Base-by-base conservation (phyloP, 2,329 filamentous ascomycete species). In the Penicillium paneum region DNA sequence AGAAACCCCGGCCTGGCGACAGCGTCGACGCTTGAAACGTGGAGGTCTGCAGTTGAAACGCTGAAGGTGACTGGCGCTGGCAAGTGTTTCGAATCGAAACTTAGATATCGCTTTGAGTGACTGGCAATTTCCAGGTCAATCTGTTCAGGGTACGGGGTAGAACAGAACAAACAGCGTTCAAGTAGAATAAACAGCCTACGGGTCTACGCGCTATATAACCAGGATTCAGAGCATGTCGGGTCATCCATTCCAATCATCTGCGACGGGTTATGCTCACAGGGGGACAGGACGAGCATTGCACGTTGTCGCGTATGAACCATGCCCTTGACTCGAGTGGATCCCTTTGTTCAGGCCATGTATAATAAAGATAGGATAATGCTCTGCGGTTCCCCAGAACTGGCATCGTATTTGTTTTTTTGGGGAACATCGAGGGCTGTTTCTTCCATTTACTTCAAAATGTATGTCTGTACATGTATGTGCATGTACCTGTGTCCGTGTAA, bases 171-270 rank as follows among this genome's bases (percentile, higher is more conserved):
- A 29, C 19, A 39, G 36, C 38, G 4, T 39, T n/a, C 24, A 4
- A 28, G 4, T 13, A 26, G 21, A 43, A 17, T 29, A 13, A 17
- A 29, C 26, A 29, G n/a, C 13, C 15, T n/a, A 19, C 32, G 54
- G 55, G 41, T 59, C 57, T 63, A 62, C 57, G 46, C 42, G 47
- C 62, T 64, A 64, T 64, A 64, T 64, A 63, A 43, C 36, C 32
- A 26, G 21, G 26, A 19, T 40, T 21, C 35, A 34, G 54, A 59
- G 57, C 46, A 54, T 57, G 54, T 12, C 41, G 44, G 51, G 57
- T 57, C 52, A 39, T 56, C 36, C 62, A 63, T 63, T 64, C 62
- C 57, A 47, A 47, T 24, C 48, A 58, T 60, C 50, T 56, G 11
- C 46, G 39, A 51, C 44, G 34, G 28, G 19, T 32, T 49, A 41